Conservation (phyloP, 768 basidiomycete species). For the Naganishia antarctica region DNA sequence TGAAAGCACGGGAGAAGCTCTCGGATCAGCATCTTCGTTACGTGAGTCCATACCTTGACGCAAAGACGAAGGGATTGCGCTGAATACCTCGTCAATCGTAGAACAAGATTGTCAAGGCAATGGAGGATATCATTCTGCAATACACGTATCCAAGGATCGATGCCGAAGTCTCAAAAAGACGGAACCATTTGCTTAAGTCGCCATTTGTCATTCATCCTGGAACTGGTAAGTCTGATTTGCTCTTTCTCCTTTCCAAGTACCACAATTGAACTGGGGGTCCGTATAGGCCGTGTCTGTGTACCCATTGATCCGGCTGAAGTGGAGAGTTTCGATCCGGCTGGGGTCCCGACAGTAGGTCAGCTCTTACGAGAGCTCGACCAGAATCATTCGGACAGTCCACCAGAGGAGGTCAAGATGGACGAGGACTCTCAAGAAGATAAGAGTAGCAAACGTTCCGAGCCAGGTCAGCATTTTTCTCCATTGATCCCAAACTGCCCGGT, state of each 20-base stretch:
- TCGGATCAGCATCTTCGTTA: conserved; percentile 30
- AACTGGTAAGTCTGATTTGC: conserved; percentile 55
- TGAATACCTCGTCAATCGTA: conserved; percentile 10
- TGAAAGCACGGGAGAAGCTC: conserved; percentile 21
- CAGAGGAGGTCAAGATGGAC: conserved; percentile 13
- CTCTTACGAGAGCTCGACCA: conserved; percentile 74
- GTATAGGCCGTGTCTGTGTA: conserved; percentile 79
- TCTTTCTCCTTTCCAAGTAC: not conserved
- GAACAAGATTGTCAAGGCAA: conserved; percentile 52
- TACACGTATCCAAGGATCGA: conserved; percentile 96
- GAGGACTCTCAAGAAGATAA: conserved; percentile 19
- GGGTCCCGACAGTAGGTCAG: conserved; percentile 79
- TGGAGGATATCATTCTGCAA: conserved; percentile 84
- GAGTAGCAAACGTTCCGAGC: conserved; percentile 13
- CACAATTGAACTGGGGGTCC: not conserved
- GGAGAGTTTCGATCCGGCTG: conserved; percentile 74
- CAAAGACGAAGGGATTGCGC: conserved; percentile 2
- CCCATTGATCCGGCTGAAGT: conserved; percentile 74
- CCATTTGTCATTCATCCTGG: conserved; percentile 97
- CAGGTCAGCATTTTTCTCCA: conserved; percentile 30
- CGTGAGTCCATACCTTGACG: conserved; percentile 15
- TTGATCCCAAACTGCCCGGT: not conserved
- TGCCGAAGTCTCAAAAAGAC: conserved; percentile 92
- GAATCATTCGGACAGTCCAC: not conserved
- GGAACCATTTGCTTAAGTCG: conserved; percentile 94